phyloP scores from a whole-genome alignment of 257 asterid genomes.

The Solanum chilense region DNA sequence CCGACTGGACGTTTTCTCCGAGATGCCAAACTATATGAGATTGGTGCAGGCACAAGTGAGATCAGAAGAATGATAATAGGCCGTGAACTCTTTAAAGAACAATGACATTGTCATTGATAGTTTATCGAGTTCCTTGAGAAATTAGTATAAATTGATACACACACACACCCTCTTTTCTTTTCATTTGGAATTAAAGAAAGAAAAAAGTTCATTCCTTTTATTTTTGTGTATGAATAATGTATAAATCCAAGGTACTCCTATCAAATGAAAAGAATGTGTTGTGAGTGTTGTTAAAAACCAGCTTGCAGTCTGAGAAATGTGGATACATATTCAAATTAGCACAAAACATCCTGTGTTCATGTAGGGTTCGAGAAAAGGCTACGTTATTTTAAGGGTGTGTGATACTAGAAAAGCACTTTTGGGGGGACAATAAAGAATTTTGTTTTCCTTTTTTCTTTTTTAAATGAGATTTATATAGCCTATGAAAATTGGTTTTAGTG shows the following conservation, averaged over 20 bases:
- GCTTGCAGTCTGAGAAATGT: not conserved
- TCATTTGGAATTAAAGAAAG: not conserved
- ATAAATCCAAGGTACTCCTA: not conserved
- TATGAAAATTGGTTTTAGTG: not conserved
- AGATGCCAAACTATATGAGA: constrained; percentile 89
- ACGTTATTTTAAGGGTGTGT: not conserved
- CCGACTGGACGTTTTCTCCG: constrained; percentile 93
- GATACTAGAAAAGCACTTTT: not conserved
- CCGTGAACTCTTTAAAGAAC: constrained; percentile 68
- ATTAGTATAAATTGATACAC: not conserved
- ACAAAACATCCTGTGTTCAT: not conserved
- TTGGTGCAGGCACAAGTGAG: constrained; percentile 98
- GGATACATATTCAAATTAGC: not conserved
- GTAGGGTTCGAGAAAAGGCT: not conserved
- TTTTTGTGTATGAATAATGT: not conserved
- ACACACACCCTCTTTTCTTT: not conserved
- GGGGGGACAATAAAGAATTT: not conserved
- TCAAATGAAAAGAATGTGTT: not conserved
- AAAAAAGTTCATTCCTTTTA: not conserved
- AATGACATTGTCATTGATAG: constrained; percentile 5
- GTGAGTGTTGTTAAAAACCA: not conserved
- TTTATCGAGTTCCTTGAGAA: not conserved
- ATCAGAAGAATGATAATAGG: constrained; percentile 84
- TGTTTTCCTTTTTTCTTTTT: not conserved
- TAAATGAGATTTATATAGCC: not conserved